Conservation (phyloP, 2,329 filamentous ascomycete species). For the Botryotinia convoluta region DNA sequence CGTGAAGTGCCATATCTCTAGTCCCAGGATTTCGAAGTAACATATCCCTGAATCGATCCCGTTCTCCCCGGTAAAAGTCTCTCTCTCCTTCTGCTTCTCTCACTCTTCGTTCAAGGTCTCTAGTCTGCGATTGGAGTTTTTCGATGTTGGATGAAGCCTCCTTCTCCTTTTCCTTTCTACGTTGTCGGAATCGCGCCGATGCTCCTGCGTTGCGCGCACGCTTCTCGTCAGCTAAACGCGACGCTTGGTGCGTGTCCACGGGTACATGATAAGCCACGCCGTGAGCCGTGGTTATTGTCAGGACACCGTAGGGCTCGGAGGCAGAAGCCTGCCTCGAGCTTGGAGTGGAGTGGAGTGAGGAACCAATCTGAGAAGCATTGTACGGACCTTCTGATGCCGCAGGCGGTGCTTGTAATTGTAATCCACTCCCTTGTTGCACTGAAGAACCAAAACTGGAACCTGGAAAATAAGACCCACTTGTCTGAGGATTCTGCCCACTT, state of each 20-base stretch:
- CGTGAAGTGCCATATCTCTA: constrained; percentile 50
- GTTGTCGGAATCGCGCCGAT: constrained; percentile 75
- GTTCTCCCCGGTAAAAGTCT: constrained; percentile 71
- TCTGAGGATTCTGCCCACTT: constrained; percentile 28
- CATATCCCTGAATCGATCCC: constrained; percentile 68
- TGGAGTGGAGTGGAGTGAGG: constrained; percentile 34
- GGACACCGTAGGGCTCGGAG: constrained; percentile 37
- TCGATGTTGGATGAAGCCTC: constrained; percentile 68
- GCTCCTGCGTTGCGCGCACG: constrained; percentile 81
- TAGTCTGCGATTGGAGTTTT: constrained; percentile 67
- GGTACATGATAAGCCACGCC: constrained; percentile 57
- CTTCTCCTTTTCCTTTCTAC: constrained; percentile 78
- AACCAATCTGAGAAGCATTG: constrained; percentile 34
- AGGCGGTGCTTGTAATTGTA: constrained; percentile 35
- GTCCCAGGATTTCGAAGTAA: constrained; percentile 58
- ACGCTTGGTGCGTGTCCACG: constrained; percentile 78
- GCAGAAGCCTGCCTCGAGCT: constrained; percentile 37
- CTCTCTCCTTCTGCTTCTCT: constrained; percentile 58
- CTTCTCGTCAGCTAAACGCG: constrained; percentile 81
- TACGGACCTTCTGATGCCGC: constrained; percentile 39
- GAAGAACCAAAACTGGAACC: constrained; percentile 34
- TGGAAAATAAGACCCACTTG: constrained; percentile 34
- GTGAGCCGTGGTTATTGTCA: constrained; percentile 47
- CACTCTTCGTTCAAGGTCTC: constrained; percentile 57
- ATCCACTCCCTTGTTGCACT: constrained; percentile 34